Evolutionary conservation across 371 early-diverging fungal species (phyloP).

Genomic region (Rhizomucor pusillus): DNA sequence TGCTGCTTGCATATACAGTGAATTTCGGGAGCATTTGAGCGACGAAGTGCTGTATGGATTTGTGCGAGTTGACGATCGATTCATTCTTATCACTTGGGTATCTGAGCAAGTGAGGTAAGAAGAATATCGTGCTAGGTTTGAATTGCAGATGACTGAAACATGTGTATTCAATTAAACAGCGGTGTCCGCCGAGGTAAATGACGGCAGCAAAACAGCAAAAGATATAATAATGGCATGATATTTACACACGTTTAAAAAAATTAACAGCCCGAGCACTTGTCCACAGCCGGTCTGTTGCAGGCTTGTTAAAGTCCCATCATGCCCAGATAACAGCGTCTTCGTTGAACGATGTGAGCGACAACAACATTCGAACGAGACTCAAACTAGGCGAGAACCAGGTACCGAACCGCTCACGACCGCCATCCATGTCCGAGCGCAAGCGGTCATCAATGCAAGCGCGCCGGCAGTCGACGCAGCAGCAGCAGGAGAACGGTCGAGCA

Average conservation of each 20-base stretch:
- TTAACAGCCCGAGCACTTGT: conserved; percentile 20
- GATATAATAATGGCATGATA: conserved; percentile 2
- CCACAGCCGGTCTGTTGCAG: conserved; percentile 66
- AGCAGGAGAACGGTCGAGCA: background rate
- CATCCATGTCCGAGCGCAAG: conserved; percentile 33
- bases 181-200: conserved; percentile 62
- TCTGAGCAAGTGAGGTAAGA: conserved; percentile 66
- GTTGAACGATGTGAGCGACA: conserved; percentile 37
- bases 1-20: conserved; percentile 21
- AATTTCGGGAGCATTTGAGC: conserved; percentile 54
- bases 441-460: conserved; percentile 24
- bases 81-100: conserved; percentile 64
- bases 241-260: conserved; percentile 1
- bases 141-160: background rate
- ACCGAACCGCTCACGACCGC: conserved; percentile 34
- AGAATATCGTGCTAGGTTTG: background rate
- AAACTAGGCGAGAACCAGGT: conserved; percentile 39
- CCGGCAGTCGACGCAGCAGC: conserved; percentile 15
- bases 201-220: too few relatives aligned
- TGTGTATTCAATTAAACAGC: conserved; percentile 29
- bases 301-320: conserved; percentile 52
- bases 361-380: conserved; percentile 32
- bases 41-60: conserved; percentile 70
- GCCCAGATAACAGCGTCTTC: conserved; percentile 51
- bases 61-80: conserved; percentile 59